Percentiles rank a stretch among this genome's conserved stretches.
phyloP scores from a whole-genome alignment of 805 yeast genomes.

The Starmerella bombi region DNA sequence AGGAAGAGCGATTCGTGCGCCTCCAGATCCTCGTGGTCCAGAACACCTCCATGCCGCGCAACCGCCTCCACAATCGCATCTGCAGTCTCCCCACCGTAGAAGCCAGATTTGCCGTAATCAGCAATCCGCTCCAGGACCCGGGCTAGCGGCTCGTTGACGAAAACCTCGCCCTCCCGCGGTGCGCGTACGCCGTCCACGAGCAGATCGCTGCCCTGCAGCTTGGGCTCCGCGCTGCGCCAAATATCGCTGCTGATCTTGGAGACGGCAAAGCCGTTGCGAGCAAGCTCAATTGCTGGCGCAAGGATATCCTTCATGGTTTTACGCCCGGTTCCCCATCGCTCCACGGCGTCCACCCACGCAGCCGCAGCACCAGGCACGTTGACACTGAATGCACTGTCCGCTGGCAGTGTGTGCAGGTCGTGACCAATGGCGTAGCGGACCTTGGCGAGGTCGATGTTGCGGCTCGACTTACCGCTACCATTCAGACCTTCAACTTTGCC shows the following conservation, averaged over 20 bases:
- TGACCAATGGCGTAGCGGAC: constrained; percentile 27
- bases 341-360: constrained; percentile 62
- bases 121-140: constrained; percentile 41
- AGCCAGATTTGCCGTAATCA: constrained; percentile 46
- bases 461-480: constrained; percentile 64
- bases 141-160: constrained; percentile 42
- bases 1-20: constrained; percentile 49
- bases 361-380: constrained; percentile 73
- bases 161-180: constrained; percentile 48
- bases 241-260: constrained; percentile 41
- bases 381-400: constrained; percentile 42
- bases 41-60: constrained; percentile 40
- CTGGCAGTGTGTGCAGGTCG: constrained; percentile 37
- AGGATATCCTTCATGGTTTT: constrained; percentile 41
- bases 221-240: constrained; percentile 36
- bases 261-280: constrained; percentile 55
- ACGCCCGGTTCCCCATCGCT: constrained; percentile 63
- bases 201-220: constrained; percentile 30
- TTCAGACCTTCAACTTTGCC: constrained; percentile 51
- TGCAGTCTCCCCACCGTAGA: constrained; percentile 60
- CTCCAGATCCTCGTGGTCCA: constrained; percentile 43
- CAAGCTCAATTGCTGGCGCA: constrained; percentile 40
- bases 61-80: constrained; percentile 46
- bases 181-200: constrained; percentile 28
- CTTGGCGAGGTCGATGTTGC: constrained; percentile 28